Conservation (phyloP, 2,329 filamentous ascomycete species). For the Phaeosphaeriaceae sp. region DNA sequence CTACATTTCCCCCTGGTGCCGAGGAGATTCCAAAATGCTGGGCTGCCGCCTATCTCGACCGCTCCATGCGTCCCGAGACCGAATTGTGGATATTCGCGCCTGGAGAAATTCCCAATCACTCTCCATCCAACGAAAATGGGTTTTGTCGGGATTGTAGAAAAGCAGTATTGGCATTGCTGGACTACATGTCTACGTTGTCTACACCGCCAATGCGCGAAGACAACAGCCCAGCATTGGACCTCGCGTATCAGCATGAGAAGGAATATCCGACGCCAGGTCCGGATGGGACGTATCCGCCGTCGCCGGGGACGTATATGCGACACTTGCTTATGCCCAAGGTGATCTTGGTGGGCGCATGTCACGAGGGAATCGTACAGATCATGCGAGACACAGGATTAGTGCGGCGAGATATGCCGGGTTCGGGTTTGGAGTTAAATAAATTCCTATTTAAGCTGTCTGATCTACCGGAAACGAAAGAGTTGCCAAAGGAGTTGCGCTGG, state of each 20-base stretch:
- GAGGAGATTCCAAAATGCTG: conserved; percentile 51
- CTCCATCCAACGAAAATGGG: conserved; percentile 2
- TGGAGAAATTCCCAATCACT: conserved; percentile 35
- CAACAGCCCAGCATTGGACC: conserved; percentile 30
- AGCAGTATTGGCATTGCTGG: conserved; percentile 39
- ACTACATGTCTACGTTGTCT: conserved; percentile 36
- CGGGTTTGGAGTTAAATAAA: conserved; percentile 55
- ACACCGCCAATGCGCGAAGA: conserved; percentile 36
- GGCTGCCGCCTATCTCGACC: conserved; percentile 68
- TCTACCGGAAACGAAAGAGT: conserved; percentile 51
- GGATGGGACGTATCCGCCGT: conserved; percentile 23
- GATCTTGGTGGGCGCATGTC: conserved; percentile 55
- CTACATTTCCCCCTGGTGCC: conserved; percentile 46
- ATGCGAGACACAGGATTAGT: conserved; percentile 30
- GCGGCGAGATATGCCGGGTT: conserved; percentile 39
- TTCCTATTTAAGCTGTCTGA: conserved; percentile 63
- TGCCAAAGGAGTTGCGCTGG: conserved; percentile 65
- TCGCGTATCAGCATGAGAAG: conserved; percentile 39
- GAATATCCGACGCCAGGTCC: conserved; percentile 32
- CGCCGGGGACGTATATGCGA: conserved; percentile 36
- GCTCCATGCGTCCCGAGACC: conserved; percentile 68
- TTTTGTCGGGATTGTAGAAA: conserved; percentile 38
- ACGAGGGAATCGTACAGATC: conserved; percentile 39
- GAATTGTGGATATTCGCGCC: conserved; percentile 68
- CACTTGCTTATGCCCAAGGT: conserved; percentile 46